Evolutionary conservation across 2,329 filamentous ascomycete species (phyloP), one percentile per base, ranked within the genome.

Genomic region (Exophiala dermatitidis): DNA sequence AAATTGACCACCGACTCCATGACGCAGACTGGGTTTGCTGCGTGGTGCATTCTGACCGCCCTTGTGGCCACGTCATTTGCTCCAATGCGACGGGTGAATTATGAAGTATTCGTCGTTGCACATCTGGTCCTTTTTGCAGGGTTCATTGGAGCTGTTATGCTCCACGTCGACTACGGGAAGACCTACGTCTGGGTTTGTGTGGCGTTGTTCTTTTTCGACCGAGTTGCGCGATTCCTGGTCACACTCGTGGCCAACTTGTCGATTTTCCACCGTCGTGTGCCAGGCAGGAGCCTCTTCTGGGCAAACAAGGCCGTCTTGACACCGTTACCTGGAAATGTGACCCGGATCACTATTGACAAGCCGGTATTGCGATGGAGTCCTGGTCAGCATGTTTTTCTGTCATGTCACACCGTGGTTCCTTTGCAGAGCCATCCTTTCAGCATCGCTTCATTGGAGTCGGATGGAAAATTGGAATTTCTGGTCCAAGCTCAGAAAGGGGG

Each of bases 351-450:
- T 1, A 76, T 85, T 42, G 63, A 69, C 1, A 73, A 79, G 26
- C 78, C 78, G 1, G 74, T 77, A 1, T 73, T 84, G 47, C 68
- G 64, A 12, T 86, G 82, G 83, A 72, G 66, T 30, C 74, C 82
- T 2, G 83, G 82, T 1, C 82, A 85, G 56, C 82, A 85, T 63
- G 73, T 80, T 0, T 83, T 83, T 60, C 67, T 85, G 1, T 77
- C 78, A 3, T 82, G 73, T 61, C 82, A 78, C 61, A 72, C 72
- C 0, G 64, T 83, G 36, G 72, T 74, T 12, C 80, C 79, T 0
- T 66, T 85, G 1, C 79, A 84, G 61, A 78, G 76, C 28, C 82
- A 86, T 59, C 83, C 82, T 0, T 85, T 85, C 62, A 84, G 81
- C 1, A 80, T 85, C 53, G 70, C 77, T 2, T 80, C 77, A 1